Evolutionary conservation across 2,329 filamentous ascomycete species (phyloP).

Genomic region (Talaromyces sp.): DNA sequence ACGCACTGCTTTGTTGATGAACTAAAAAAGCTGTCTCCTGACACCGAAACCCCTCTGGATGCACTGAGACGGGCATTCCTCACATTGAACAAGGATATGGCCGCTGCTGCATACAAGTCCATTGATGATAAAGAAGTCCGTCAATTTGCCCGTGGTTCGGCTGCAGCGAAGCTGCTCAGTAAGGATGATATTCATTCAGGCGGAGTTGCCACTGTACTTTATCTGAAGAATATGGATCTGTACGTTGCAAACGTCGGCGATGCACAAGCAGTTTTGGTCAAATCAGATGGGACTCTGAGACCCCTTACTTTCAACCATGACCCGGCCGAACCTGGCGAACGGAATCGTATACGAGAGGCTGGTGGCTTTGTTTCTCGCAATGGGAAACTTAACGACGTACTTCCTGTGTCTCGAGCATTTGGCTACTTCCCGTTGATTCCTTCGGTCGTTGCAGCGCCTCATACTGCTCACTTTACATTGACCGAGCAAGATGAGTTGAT

Average conservation of each 20-base stretch:
- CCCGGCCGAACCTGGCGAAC: constrained; percentile 79
- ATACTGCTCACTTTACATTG: constrained; percentile 74
- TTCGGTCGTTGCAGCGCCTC: constrained; percentile 84
- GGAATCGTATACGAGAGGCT: constrained; percentile 86
- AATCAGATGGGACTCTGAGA: constrained; percentile 78
- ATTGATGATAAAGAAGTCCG: constrained; percentile 68
- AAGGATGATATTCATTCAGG: constrained; percentile 89
- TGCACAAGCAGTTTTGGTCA: constrained; percentile 91
- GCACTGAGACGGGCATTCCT: constrained; percentile 85
- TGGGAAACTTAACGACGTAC: constrained; percentile 85
- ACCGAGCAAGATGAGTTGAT: constrained; percentile 92
- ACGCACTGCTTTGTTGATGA: constrained; percentile 79
- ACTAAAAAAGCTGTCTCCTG: constrained; percentile 67
- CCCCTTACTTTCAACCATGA: constrained; percentile 90
- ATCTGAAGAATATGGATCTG: constrained; percentile 83
- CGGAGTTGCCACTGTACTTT: constrained; percentile 87
- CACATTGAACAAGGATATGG: constrained; percentile 88
- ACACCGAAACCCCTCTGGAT: constrained; percentile 75
- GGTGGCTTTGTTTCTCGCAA: constrained; percentile 95
- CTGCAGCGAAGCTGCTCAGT: constrained; percentile 72
- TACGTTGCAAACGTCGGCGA: constrained; percentile 96
- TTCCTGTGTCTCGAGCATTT: constrained; percentile 91
- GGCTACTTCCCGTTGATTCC: constrained; percentile 93
- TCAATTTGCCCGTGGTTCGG: constrained; percentile 65
- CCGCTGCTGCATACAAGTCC: constrained; percentile 76